A percentile compares a stretch with the other conserved stretches of the same genome.
These are phyloP conservation scores for Aspergillus hiratsukae DNA, from an alignment of 2,329 filamentous ascomycete species.

Conservation along the genomic window DNA sequence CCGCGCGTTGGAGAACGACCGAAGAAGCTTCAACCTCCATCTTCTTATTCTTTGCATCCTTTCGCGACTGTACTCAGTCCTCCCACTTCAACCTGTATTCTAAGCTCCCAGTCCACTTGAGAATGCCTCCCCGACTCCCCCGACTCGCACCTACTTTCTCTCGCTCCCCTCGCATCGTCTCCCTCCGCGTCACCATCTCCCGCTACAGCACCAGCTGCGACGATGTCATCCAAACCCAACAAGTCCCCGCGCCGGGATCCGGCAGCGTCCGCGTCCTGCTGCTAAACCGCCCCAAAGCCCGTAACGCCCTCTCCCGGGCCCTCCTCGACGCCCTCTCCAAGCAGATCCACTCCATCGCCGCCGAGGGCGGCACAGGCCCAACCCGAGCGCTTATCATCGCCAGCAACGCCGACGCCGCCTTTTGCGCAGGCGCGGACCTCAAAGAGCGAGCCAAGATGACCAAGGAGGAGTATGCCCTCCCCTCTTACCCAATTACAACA, in stretches of 20 bases:
- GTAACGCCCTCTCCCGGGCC: constrained; percentile 83
- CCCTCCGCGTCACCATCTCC: constrained; percentile 27
- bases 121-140: constrained; percentile 31
- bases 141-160: constrained; percentile 21
- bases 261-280: constrained; percentile 86
- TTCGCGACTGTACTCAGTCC: constrained; percentile 3
- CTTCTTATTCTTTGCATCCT: not conserved
- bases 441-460: constrained; percentile 80
- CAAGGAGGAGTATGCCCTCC: constrained; percentile 64
- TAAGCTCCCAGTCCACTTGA: not conserved
- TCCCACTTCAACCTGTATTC: not conserved
- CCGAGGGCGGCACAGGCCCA: constrained; percentile 51
- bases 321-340: constrained; percentile 67
- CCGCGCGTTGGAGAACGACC: constrained; percentile 14
- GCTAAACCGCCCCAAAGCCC: constrained; percentile 75
- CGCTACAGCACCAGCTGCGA: constrained; percentile 31
- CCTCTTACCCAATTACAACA: no score
- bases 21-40: not conserved
- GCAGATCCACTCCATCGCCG: constrained; percentile 68
- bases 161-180: constrained; percentile 14
- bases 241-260: constrained; percentile 70
- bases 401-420: constrained; percentile 78
- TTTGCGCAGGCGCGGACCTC: constrained; percentile 91
- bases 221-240: constrained; percentile 60
- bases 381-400: constrained; percentile 81